phyloP scores from a whole-genome alignment of 176 grass and related monocot genomes.

The Cenchrus americanus region DNA sequence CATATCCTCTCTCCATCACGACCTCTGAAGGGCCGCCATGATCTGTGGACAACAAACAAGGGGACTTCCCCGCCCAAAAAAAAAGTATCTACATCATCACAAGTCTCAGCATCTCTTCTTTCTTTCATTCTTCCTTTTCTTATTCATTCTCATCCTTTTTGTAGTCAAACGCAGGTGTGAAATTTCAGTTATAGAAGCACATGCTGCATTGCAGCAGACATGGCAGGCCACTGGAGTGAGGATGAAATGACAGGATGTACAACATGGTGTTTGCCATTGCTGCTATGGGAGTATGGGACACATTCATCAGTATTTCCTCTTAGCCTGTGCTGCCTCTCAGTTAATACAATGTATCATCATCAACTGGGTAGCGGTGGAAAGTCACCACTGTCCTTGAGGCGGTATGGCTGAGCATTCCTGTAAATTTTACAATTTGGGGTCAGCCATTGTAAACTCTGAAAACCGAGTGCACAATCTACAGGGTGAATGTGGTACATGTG shows the following conservation, averaged over 20 bases:
- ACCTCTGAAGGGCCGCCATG: no score
- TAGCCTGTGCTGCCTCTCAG: not conserved
- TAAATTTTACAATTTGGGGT: conserved; percentile 24
- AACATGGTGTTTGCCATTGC: conserved; percentile 20
- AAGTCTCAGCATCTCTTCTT: not conserved
- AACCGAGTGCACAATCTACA: no score
- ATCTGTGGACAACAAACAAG: not conserved
- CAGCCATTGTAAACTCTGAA: not conserved
- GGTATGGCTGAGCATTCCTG: conserved; percentile 67
- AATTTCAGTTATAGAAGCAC: conserved; percentile 1
- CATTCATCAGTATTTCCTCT: conserved; percentile 30
- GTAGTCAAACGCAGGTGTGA: not conserved
- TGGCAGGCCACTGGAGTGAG: not conserved
- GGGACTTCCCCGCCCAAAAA: conserved; percentile 6
- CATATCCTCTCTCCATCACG: not conserved
- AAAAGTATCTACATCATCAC: conserved; percentile 7
- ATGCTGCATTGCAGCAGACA: not conserved
- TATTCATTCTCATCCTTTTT: not conserved
- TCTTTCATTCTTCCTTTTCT: not conserved
- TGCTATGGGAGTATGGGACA: not conserved
- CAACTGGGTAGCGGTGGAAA: conserved; percentile 85
- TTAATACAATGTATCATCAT: conserved; percentile 19
- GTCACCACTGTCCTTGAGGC: conserved; percentile 80
- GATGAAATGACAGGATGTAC: conserved; percentile 23
- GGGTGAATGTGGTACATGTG: no score